These are phyloP conservation scores for Alternaria incomplexa DNA, from an alignment of 2,329 filamentous ascomycete genomes.

Conservation along the genomic window DNA sequence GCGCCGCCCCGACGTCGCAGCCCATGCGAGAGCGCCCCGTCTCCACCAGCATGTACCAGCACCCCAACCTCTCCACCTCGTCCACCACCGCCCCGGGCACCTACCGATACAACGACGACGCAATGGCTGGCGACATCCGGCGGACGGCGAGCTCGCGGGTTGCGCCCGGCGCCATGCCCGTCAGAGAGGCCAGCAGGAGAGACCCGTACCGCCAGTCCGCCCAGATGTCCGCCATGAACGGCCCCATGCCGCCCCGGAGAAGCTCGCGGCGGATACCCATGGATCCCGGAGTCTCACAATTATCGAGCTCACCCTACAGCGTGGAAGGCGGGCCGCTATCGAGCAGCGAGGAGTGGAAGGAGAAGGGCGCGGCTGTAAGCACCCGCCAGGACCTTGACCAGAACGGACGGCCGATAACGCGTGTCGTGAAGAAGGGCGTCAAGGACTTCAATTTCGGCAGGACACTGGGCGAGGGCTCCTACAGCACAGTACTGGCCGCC, in stretches of 20 bases:
- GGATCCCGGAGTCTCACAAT: conserved; percentile 44
- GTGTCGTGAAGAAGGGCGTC: conserved; percentile 93
- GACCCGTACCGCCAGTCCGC: conserved; percentile 69
- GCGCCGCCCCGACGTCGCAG: conserved; percentile 34
- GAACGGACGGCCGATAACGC: conserved; percentile 79
- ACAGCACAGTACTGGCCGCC: conserved; percentile 92
- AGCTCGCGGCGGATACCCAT: conserved; percentile 75
- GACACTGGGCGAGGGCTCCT: conserved; percentile 92
- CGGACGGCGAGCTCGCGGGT: conserved; percentile 69
- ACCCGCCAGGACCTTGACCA: conserved; percentile 84
- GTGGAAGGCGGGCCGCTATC: conserved; percentile 63
- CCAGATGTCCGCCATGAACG: conserved; percentile 63
- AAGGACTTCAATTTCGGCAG: conserved; percentile 95
- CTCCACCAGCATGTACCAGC: conserved; percentile 57
- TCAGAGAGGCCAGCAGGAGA: conserved; percentile 72
- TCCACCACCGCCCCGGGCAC: conserved; percentile 50
- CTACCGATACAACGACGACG: conserved; percentile 57
- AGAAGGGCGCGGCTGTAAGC: conserved; percentile 86
- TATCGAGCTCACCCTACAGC: conserved; percentile 55
- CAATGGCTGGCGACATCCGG: conserved; percentile 42
- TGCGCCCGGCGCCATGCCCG: conserved; percentile 65
- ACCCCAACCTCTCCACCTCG: conserved; percentile 55
- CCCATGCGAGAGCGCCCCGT: conserved; percentile 48
- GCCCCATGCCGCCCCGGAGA: conserved; percentile 73
- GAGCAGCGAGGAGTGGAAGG: conserved; percentile 93